Evolutionary conservation across 2,329 filamentous ascomycete species (phyloP).

Genomic region (Fusarium udum): DNA sequence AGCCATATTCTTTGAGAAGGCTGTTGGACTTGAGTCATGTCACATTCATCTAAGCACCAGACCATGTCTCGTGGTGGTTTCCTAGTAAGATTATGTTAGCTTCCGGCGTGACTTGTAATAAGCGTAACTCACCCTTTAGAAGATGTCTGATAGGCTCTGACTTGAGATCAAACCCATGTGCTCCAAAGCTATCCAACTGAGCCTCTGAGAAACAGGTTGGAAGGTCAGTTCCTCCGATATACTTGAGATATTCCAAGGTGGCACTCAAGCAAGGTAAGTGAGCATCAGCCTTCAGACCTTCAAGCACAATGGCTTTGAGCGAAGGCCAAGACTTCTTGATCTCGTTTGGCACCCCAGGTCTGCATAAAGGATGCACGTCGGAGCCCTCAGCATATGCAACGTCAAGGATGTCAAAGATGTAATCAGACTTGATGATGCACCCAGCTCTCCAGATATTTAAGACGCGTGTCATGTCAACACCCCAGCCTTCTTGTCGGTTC

Average conservation of each 20-base stretch:
- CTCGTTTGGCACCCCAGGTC: slow-evolving; percentile 53
- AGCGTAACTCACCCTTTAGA: neutral
- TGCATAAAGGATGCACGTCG: slow-evolving; percentile 47
- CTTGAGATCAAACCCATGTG: slow-evolving; percentile 52
- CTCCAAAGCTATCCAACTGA: slow-evolving; percentile 76
- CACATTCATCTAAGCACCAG: neutral
- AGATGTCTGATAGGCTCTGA: slow-evolving; percentile 11
- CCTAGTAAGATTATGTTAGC: neutral
- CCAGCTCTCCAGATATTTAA: slow-evolving; percentile 74
- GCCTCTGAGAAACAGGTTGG: slow-evolving; percentile 77
- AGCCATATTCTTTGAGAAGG: neutral
- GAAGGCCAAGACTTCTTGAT: slow-evolving; percentile 59
- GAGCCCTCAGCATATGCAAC: slow-evolving; percentile 52
- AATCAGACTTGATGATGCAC: slow-evolving; percentile 76
- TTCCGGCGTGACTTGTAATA: fast-evolving
- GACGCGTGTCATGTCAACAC: slow-evolving; percentile 60
- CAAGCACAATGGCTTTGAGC: slow-evolving; percentile 65
- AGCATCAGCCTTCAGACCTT: slow-evolving; percentile 65
- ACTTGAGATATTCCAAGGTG: slow-evolving; percentile 74
- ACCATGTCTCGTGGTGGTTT: slow-evolving; percentile 10
- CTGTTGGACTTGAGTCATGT: fast-evolving
- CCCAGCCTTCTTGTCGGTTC: slow-evolving; percentile 68
- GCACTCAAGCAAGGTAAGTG: slow-evolving; percentile 68
- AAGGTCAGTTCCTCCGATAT: slow-evolving; percentile 65
- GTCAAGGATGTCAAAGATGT: slow-evolving; percentile 68